Evolutionary conservation across 2,329 filamentous ascomycete genomes (phyloP).

Genomic region (Colletotrichum sp.): DNA sequence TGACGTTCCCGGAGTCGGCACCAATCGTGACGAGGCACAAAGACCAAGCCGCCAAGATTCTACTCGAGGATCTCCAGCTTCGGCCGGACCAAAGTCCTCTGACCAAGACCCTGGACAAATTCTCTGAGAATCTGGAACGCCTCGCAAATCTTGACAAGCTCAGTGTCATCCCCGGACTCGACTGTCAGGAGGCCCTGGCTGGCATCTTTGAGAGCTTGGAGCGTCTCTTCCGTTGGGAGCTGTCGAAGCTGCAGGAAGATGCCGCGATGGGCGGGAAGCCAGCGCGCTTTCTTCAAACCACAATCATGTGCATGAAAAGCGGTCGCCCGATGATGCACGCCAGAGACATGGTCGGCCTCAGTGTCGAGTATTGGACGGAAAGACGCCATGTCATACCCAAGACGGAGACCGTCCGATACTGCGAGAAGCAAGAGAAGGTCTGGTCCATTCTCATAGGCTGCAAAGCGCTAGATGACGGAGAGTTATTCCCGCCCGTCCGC

Average conservation of each 20-base stretch:
- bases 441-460: slow-evolving; percentile 76
- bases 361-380: slow-evolving; percentile 80
- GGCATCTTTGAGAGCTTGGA: slow-evolving; percentile 75
- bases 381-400: slow-evolving; percentile 51
- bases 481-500: slow-evolving; percentile 64
- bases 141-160: slow-evolving; percentile 75
- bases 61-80: slow-evolving; percentile 69
- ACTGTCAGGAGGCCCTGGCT: slow-evolving; percentile 78
- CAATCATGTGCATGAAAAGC: slow-evolving; percentile 72
- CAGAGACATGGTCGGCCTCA: slow-evolving; percentile 69
- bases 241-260: slow-evolving; percentile 60
- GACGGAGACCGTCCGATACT: slow-evolving; percentile 39
- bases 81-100: slow-evolving; percentile 65
- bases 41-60: slow-evolving; percentile 67
- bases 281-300: slow-evolving; percentile 55
- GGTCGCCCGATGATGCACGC: slow-evolving; percentile 76
- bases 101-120: slow-evolving; percentile 73
- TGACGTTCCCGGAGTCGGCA: slow-evolving; percentile 67
- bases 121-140: slow-evolving; percentile 74
- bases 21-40: slow-evolving; percentile 65
- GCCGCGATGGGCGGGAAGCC: slow-evolving; percentile 47
- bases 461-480: slow-evolving; percentile 47
- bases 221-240: slow-evolving; percentile 74
- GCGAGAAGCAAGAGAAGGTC: slow-evolving; percentile 51
- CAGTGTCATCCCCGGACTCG: slow-evolving; percentile 70